Evolutionary conservation across 495 filamentous ascomycete genomes (phyloP), one percentile per base, ranked within the genome.

Genomic region (Entonaema liquescens): DNA sequence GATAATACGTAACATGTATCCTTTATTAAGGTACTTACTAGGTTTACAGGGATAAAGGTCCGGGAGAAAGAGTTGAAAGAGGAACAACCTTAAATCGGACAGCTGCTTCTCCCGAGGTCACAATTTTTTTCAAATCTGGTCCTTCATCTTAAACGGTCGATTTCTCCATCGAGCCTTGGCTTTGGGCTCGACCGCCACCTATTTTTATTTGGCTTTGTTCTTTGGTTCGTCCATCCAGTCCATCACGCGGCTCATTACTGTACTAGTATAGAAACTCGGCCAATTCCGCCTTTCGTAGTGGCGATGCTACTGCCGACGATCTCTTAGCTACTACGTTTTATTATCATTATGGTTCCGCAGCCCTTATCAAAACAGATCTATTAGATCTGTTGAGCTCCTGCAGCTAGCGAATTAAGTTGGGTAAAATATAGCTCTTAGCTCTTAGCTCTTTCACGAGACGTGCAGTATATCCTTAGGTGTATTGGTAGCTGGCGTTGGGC

Each of bases 301-400:
- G 70, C 70, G 23, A 73, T 58, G 60, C 50, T 64, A 38, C 57
- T 38, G 11, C 19, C 67, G 35, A 52, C 60, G 31, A 60, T 59
- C 56, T 44, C 49, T 38, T 47, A 52, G 28, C 21, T 68, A 62
- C 50, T 59, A 15, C n/a, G 36, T 23, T 19, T 64, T 58, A 58
- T 62, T 40, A 52, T 59, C 65, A 65, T 53, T 58, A 69, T 73
- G 65, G 55, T 62, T 54, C 65, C 47, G 42, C 35, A 59, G 29
- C 11, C 29, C 53, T 66, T 59, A 17, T 63, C 35, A 25, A 66
- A 58, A 42, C 58, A 55, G 52, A 66, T 66, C 53, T 50, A 56
- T 21, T 53, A 65, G 62, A 50, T 68, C 62, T 73, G 60, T 72
- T 62, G 25, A 61, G 70, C 49, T 52, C 38, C 29, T 33, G n/a